Evolutionary conservation across 1,284 basidiomycete species (phyloP).

Genomic region (Trichosporon asahii): DNA sequence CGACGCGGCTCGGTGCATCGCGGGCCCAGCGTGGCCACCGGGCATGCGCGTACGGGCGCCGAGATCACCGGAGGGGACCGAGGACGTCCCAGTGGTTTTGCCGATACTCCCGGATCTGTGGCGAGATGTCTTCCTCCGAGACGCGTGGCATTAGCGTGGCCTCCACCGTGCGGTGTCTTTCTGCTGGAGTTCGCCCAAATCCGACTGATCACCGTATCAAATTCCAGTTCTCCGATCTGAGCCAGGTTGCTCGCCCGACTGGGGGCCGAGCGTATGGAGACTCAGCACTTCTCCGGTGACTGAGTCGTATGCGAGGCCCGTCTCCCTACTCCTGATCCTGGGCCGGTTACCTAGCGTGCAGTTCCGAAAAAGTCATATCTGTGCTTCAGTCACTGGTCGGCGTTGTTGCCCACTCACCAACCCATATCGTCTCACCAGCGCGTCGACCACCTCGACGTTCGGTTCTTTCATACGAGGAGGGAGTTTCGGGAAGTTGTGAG

Average conservation of each 20-base stretch:
- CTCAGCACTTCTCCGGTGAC: slow-evolving; percentile 1
- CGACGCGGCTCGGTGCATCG: not conserved
- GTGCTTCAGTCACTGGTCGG: not conserved
- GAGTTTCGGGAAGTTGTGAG: slow-evolving; percentile 8
- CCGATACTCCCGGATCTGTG: not conserved
- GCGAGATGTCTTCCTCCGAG: not conserved
- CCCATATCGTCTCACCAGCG: not conserved
- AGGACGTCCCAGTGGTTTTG: not conserved
- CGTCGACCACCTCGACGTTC: not conserved
- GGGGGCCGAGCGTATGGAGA: not conserved
- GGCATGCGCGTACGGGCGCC: not conserved
- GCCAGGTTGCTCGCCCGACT: not conserved
- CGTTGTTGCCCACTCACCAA: slow-evolving; percentile 2
- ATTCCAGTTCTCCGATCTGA: not conserved
- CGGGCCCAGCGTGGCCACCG: not conserved
- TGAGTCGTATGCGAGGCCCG: not conserved
- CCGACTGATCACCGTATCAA: slow-evolving; percentile 1
- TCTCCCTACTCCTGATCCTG: not conserved
- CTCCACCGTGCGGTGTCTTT: not conserved
- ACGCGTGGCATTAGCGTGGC: not conserved
- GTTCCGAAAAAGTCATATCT: slow-evolving; percentile 9
- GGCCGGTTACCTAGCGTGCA: not conserved
- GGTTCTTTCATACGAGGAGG: slow-evolving; percentile 4
- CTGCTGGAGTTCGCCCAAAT: not conserved
- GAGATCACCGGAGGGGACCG: not conserved